These are phyloP conservation scores for Sideroxylon spinosum DNA, from an alignment of 179 eudicot species.

Conservation along the genomic window DNA sequence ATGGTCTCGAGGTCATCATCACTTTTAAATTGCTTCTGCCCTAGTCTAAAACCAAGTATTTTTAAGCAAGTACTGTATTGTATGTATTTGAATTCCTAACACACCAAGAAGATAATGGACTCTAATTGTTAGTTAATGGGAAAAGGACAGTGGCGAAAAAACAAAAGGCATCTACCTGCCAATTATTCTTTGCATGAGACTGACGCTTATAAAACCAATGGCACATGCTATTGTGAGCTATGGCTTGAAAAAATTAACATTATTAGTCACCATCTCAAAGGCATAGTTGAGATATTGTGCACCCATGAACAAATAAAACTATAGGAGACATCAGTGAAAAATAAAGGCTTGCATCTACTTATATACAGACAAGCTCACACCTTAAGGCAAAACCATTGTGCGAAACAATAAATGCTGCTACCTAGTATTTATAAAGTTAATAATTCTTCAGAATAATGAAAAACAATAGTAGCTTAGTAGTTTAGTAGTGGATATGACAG, in stretches of 20 bases:
- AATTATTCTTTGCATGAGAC: slow-evolving; percentile 71
- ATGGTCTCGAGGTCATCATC: not conserved
- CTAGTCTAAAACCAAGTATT: not conserved
- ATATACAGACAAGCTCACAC: not conserved
- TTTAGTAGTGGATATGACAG: not conserved
- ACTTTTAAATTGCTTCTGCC: not conserved
- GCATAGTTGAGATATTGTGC: not conserved
- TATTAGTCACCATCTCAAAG: not conserved
- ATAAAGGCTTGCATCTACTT: not conserved
- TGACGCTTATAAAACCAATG: slow-evolving; percentile 78
- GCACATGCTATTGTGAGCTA: slow-evolving; percentile 69
- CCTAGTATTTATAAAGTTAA: not conserved
- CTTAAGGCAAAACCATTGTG: not conserved
- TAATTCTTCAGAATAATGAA: not conserved
- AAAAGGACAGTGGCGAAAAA: not conserved
- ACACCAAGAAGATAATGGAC: not conserved
- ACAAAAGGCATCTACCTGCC: slow-evolving; percentile 49
- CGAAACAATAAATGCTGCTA: not conserved
- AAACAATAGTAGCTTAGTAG: not conserved
- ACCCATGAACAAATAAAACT: not conserved
- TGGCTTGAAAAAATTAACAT: slow-evolving; percentile 43
- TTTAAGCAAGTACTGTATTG: not conserved
- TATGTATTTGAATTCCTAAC: not conserved
- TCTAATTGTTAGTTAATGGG: not conserved
- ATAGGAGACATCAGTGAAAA: not conserved